Percentiles rank a stretch among this genome's conserved stretches.
These are phyloP conservation scores for Penicillium psychrofluorescens DNA, from an alignment of 495 filamentous ascomycete genomes.

Conservation along the genomic window DNA sequence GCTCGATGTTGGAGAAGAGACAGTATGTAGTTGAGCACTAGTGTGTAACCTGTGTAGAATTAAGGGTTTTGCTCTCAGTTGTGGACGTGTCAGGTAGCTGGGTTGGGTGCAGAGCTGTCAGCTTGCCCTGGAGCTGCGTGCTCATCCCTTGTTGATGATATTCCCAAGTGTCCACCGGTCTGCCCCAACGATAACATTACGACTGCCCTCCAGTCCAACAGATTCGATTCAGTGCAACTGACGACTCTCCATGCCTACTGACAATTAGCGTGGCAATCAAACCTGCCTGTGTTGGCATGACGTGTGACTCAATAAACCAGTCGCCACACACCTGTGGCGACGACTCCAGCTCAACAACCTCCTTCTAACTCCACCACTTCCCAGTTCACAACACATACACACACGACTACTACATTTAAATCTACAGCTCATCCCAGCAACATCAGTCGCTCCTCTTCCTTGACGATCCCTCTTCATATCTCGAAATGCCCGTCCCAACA, in stretches of 20 bases:
- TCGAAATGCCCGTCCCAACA: slow-evolving; percentile 25
- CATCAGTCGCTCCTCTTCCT: slow-evolving; percentile 3
- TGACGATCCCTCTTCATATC: background rate
- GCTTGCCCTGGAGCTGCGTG: no score
- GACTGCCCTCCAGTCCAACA: no score
- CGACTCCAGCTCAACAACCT: background rate
- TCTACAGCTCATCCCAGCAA: background rate
- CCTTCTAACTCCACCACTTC: background rate
- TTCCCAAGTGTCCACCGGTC: no score
- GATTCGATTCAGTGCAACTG: no score
- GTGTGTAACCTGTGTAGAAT: background rate
- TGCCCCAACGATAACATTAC: no score
- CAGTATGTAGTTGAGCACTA: background rate
- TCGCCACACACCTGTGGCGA: background rate
- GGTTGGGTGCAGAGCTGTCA: no score
- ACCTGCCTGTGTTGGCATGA: background rate
- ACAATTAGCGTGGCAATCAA: no score
- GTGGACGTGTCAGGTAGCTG: no score
- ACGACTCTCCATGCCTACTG: no score
- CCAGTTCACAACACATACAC: background rate
- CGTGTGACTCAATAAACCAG: background rate
- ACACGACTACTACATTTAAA: no score
- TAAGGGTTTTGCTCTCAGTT: no score
- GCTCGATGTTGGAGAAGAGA: slow-evolving; percentile 46
- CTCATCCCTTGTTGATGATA: no score